These are phyloP conservation scores for Colletotrichum tabaci DNA, from an alignment of 2,329 filamentous ascomycete genomes.

Conservation along the genomic window DNA sequence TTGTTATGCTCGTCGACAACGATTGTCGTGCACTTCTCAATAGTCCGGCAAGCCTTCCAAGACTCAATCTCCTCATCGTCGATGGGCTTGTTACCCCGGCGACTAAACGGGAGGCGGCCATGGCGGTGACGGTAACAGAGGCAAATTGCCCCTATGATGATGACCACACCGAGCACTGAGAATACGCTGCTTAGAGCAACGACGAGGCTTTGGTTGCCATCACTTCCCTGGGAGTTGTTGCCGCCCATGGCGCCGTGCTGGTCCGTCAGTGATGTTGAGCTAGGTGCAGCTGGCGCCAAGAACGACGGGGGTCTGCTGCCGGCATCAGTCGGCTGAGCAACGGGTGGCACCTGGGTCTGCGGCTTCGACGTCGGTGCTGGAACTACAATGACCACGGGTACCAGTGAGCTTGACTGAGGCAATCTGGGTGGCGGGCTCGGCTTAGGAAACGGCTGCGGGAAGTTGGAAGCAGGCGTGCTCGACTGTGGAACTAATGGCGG, in stretches of 20 bases:
- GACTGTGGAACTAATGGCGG: conserved; percentile 3
- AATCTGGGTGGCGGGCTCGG: conserved; percentile 8
- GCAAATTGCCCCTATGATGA: conserved; percentile 53
- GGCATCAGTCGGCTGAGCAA: conserved; percentile 34
- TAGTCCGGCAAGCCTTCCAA: conserved; percentile 63
- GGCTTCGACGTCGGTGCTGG: conserved; percentile 9
- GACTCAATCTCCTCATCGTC: conserved; percentile 77
- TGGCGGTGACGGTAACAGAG: conserved; percentile 56
- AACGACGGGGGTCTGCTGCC: conserved; percentile 6
- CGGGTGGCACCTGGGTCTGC: neutral
- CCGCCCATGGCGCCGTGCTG: conserved; percentile 31
- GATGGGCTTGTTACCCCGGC: conserved; percentile 70
- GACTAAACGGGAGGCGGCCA: conserved; percentile 59
- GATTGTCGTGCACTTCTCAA: conserved; percentile 51
- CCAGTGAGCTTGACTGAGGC: conserved; percentile 23
- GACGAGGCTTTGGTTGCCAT: conserved; percentile 59
- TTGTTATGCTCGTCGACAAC: conserved; percentile 49
- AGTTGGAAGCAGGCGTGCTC: neutral
- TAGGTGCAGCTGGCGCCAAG: conserved; percentile 28
- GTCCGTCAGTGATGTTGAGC: conserved; percentile 31
- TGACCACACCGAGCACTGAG: conserved; percentile 60
- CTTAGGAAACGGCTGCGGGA: conserved; percentile 12
- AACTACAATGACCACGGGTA: neutral
- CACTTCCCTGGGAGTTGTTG: conserved; percentile 28
- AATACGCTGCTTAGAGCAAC: conserved; percentile 67